Evolutionary conservation across 768 basidiomycete species (phyloP), one percentile per base, ranked within the genome.

Genomic region (Agrocybe pediades): DNA sequence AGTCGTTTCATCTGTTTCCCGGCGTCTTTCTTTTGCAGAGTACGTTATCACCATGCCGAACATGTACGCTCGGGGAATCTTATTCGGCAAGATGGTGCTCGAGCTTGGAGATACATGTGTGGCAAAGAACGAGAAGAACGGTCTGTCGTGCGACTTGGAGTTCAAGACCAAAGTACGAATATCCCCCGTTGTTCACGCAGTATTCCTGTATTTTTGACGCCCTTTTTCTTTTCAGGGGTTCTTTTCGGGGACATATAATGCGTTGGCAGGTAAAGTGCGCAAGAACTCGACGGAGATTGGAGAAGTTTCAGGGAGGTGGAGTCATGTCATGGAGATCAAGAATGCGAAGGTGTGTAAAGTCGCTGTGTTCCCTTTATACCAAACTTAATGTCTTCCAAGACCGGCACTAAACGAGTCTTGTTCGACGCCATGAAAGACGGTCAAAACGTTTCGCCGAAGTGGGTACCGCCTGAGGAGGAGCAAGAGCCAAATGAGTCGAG

Each of bases 11-110:
- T 48, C 30, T 27, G 20, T 52, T 58, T 26, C 46, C 49, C 49
- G 29, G 49, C 41, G 24, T 23, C 48, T 33, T 52, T 49, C 15
- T 7, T 33, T 19, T 15, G 41, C 74, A 88, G 92, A 90, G 58
- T 95, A 95, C 68, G 80, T 88, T 54, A 85, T 94, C 61, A 87
- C 91, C 54, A 97, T 99, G 95, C 97, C 97, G 25, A 98, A 98
- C 76, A 97, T 98, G 89, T 96, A 92, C 66, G 91, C 89, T 43
- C 81, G 91, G 30, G 92, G 92, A 7, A 91, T 92, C 60, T 72
- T 92, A 40, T 93, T 90, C 69, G 90, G 90, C 9, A 92, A 91
- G 79, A 96, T 99, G 95, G 88, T 98, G 23, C 77, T 96, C 48
- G 97, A 99, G 73, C 78, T 99, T 19, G 95, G 96, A 4, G 97